Evolutionary conservation across 2,329 filamentous ascomycete genomes (phyloP).

Genomic region (Sporothrix pseudoabietina): DNA sequence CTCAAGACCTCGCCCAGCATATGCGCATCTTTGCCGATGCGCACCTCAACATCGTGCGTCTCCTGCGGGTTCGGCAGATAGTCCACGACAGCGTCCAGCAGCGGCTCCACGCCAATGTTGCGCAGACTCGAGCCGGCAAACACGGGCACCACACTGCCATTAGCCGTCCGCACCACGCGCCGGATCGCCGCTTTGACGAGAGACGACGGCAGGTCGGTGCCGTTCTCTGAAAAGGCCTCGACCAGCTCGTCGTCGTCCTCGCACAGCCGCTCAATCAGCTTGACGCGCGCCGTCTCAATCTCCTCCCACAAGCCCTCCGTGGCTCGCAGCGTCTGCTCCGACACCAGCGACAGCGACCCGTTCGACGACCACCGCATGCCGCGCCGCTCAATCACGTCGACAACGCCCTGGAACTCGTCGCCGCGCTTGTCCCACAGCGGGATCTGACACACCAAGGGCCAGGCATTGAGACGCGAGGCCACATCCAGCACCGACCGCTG

Average conservation of each 20-base stretch:
- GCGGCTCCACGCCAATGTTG: constrained; percentile 89
- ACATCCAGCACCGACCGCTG: constrained; percentile 83
- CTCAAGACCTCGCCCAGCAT: constrained; percentile 47
- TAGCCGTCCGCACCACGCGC: constrained; percentile 66
- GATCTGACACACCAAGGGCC: constrained; percentile 91
- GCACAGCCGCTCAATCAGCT: constrained; percentile 79
- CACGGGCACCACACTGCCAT: constrained; percentile 77
- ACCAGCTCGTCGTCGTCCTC: constrained; percentile 87
- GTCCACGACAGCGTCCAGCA: constrained; percentile 86
- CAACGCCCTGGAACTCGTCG: constrained; percentile 73
- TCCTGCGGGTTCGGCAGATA: constrained; percentile 75
- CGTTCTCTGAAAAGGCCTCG: constrained; percentile 76
- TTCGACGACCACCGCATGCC: constrained; percentile 68
- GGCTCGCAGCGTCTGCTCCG: constrained; percentile 48
- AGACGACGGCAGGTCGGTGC: constrained; percentile 69
- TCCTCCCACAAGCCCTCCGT: constrained; percentile 64
- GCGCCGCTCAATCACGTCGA: constrained; percentile 76
- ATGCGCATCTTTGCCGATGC: constrained; percentile 55
- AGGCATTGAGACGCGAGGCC: constrained; percentile 74
- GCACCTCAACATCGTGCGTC: constrained; percentile 34
- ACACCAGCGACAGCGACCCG: constrained; percentile 40
- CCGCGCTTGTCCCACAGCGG: constrained; percentile 91
- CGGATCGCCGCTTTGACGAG: constrained; percentile 75
- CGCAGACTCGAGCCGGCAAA: constrained; percentile 91
- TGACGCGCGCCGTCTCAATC: constrained; percentile 72